These are phyloP conservation scores for Penicillium cosmopolitanum DNA, from an alignment of 495 filamentous ascomycete genomes.

Conservation along the genomic window DNA sequence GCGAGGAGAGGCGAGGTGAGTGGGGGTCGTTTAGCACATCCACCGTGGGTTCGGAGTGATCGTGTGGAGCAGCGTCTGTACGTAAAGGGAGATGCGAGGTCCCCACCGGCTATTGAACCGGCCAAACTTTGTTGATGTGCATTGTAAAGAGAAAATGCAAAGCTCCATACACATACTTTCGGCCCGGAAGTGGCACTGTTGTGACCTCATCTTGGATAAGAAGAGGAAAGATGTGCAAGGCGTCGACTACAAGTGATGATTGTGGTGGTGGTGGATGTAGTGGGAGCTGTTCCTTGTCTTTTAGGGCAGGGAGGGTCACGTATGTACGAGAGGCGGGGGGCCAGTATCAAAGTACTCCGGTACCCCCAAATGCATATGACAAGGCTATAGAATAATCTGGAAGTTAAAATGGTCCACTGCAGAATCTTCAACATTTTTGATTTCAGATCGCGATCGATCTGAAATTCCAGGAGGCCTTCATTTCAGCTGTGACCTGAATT, in stretches of 20 bases:
- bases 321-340: background rate
- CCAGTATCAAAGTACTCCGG: no score
- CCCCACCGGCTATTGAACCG: conserved; percentile 17
- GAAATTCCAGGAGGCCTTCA: conserved; percentile 16
- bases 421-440: background rate
- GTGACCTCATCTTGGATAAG: conserved; percentile 12
- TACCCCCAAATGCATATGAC: background rate
- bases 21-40: conserved; percentile 5
- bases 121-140: conserved; percentile 5
- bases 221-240: background rate
- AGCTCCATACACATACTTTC: background rate
- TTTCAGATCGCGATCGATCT: conserved; percentile 3
- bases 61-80: conserved; percentile 6
- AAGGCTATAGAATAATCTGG: conserved; percentile 2
- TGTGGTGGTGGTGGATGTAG: background rate
- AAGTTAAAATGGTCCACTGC: conserved; percentile 1
- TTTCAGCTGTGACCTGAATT: conserved; percentile 23
- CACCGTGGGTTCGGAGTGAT: conserved; percentile 20
- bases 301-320: conserved; percentile 3
- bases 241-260: background rate
- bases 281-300: background rate
- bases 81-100: conserved; percentile 1
- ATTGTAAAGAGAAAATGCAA: background rate
- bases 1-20: conserved; percentile 9
- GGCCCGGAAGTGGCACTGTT: conserved; percentile 11